A percentile compares a stretch with the other conserved stretches of the same genome.
Conservation (phyloP, 2,329 filamentous ascomycete genomes). For the Knufia petricola region DNA sequence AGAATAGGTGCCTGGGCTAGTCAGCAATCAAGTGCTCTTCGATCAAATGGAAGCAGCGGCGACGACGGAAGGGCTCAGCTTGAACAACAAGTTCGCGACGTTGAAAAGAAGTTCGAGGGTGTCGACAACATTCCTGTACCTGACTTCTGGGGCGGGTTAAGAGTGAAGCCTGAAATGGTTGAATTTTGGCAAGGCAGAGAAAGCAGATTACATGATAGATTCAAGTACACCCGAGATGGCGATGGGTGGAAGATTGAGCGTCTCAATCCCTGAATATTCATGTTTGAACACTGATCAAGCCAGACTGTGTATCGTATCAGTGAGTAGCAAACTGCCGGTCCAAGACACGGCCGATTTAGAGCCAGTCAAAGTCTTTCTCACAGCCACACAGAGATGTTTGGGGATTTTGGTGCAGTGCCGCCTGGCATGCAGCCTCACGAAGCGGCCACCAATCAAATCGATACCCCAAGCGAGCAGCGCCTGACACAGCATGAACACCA, state of each 20-base stretch:
- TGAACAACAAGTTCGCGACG: constrained; percentile 66
- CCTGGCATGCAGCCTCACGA: neutral
- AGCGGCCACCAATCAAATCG: neutral
- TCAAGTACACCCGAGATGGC: constrained; percentile 59
- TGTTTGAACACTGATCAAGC: neutral
- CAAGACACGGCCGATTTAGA: neutral
- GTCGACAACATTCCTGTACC: constrained; percentile 77
- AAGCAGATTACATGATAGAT: constrained; percentile 86
- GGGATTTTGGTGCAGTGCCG: neutral
- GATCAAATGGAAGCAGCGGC: constrained; percentile 29
- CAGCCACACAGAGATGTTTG: neutral
- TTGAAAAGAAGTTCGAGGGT: constrained; percentile 65
- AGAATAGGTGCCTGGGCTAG: constrained; percentile 90
- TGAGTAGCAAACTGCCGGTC: neutral
- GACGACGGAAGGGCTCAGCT: constrained; percentile 61
- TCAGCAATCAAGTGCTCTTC: constrained; percentile 69
- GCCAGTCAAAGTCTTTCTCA: neutral
- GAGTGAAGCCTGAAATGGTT: constrained; percentile 72
- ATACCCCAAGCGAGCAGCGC: neutral
- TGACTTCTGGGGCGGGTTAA: constrained; percentile 86
- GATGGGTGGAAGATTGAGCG: constrained; percentile 22
- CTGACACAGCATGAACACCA: neutral
- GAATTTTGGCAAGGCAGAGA: constrained; percentile 96
- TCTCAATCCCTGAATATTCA: constrained; percentile 19
- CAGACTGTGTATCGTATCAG: neutral